Evolutionary conservation across 306 rosid genomes (phyloP).

Genomic region (Sindora glabra): DNA sequence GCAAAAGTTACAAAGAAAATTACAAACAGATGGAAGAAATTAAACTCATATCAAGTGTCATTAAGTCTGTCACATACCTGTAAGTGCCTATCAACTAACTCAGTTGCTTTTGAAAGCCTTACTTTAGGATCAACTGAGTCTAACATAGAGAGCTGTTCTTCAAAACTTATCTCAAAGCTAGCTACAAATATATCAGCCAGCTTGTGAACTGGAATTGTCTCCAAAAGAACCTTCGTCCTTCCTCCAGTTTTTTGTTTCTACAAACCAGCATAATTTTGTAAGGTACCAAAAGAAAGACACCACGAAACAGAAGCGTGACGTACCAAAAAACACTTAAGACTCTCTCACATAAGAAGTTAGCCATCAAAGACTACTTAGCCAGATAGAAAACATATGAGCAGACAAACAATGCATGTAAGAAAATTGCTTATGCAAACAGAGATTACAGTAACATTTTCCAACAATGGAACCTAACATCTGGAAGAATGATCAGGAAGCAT

Average conservation of each 20-base stretch:
- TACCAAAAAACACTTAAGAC: too few relatives aligned
- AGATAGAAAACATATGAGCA: too few relatives aligned
- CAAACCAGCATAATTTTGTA: constrained; percentile 23
- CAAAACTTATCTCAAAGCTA: constrained; percentile 97
- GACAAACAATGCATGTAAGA: constrained; percentile 4
- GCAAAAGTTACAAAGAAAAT: constrained; percentile 28
- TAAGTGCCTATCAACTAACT: constrained; percentile 92
- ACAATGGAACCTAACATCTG: neutral
- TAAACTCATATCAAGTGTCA: constrained; percentile 10
- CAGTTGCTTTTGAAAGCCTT: constrained; percentile 95
- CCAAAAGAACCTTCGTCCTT: constrained; percentile 89
- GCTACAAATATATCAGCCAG: constrained; percentile 98
- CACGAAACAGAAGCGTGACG: neutral
- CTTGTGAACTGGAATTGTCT: constrained; percentile 95
- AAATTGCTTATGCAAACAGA: constrained; percentile 11
- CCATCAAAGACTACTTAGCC: too few relatives aligned
- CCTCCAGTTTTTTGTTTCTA: constrained; percentile 98
- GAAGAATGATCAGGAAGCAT: neutral
- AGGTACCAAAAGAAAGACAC: constrained; percentile 11
- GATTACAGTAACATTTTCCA: constrained; percentile 1
- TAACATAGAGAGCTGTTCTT: constrained; percentile 87
- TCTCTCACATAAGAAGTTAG: too few relatives aligned
- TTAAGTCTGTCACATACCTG: constrained; percentile 46
- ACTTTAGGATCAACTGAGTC: constrained; percentile 90
- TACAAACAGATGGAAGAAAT: constrained; percentile 11